Evolutionary conservation across 768 basidiomycete genomes (phyloP).

Genomic region (Lyophyllum decastes): DNA sequence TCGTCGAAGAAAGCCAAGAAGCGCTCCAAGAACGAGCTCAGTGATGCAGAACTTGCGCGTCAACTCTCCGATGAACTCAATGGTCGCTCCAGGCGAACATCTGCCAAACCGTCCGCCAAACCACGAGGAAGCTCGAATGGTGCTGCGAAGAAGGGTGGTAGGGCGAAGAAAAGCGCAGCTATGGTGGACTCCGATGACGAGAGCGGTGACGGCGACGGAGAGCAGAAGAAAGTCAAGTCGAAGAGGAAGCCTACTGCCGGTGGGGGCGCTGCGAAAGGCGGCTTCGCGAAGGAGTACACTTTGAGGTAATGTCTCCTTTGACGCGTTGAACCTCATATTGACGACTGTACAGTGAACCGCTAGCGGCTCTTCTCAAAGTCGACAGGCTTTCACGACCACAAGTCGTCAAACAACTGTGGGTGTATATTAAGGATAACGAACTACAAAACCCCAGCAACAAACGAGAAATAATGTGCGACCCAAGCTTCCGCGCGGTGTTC

Average conservation of each 20-base stretch:
- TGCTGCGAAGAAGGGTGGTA: conserved; percentile 42
- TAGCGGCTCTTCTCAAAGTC: conserved; percentile 68
- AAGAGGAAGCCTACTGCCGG: conserved; percentile 47
- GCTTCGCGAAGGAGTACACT: conserved; percentile 76
- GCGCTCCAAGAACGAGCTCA: conserved; percentile 51
- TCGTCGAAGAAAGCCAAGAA: conserved; percentile 54
- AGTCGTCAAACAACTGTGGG: conserved; percentile 90
- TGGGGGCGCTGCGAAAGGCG: conserved; percentile 59
- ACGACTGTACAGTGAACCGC: conserved; percentile 54
- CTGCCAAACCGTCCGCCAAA: conserved; percentile 36
- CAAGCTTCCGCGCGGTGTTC: conserved; percentile 71
- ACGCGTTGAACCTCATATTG: conserved; percentile 8
- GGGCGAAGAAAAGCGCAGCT: conserved; percentile 55
- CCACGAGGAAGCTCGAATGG: conserved; percentile 37
- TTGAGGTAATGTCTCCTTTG: conserved; percentile 52
- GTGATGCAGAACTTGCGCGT: conserved; percentile 71
- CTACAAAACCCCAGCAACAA: conserved; percentile 86
- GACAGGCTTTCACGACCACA: conserved; percentile 82
- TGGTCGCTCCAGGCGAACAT: conserved; percentile 53
- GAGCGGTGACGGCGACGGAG: conserved; percentile 42
- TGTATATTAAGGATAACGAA: conserved; percentile 77
- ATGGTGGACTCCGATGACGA: conserved; percentile 57
- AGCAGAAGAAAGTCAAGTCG: conserved; percentile 33
- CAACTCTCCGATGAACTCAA: conserved; percentile 74
- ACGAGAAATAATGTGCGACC: conserved; percentile 86